phyloP scores from a whole-genome alignment of 2,329 filamentous ascomycete species.

The Dactylonectria macrodidyma region DNA sequence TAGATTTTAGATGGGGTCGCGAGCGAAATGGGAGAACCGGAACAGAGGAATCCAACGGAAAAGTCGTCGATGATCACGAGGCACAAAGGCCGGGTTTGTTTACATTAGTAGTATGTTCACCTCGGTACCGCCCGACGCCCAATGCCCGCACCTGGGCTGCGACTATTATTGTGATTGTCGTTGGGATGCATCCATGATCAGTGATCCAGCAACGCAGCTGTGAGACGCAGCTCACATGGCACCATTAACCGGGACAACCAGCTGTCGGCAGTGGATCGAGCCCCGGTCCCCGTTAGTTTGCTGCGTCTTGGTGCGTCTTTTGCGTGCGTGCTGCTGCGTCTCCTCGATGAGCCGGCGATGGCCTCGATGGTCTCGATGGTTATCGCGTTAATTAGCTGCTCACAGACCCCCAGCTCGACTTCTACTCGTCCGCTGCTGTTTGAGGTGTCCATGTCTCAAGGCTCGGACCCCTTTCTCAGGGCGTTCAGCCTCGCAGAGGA shows the following conservation, averaged over 20 bases:
- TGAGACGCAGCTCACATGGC: constrained; percentile 39
- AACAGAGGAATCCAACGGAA: constrained; percentile 21
- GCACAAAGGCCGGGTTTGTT: constrained; percentile 22
- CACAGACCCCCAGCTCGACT: constrained; percentile 18
- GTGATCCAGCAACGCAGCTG: constrained; percentile 28
- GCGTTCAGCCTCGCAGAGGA: constrained; percentile 12
- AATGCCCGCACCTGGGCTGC: constrained; percentile 24
- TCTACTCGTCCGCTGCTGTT: constrained; percentile 1
- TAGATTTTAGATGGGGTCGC: neutral
- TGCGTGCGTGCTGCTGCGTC: too few species aligned
- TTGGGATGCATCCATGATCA: constrained; percentile 25
- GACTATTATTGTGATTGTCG: constrained; percentile 19
- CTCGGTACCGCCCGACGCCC: constrained; percentile 29
- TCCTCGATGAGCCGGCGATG: too few species aligned
- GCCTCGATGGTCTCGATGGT: constrained; percentile 2
- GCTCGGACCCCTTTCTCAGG: neutral
- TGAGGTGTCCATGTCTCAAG: constrained; percentile 1
- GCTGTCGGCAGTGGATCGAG: constrained; percentile 38
- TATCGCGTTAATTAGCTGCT: constrained; percentile 22
- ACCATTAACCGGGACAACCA: constrained; percentile 45
- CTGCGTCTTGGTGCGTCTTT: constrained; percentile 7
- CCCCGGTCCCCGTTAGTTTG: constrained; percentile 36
- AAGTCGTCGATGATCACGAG: constrained; percentile 30
- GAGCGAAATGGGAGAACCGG: constrained; percentile 18
- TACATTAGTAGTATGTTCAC: constrained; percentile 17